These are phyloP conservation scores for Adansonia gregorii DNA, from an alignment of 441 rosid genomes.

Conservation along the genomic window DNA sequence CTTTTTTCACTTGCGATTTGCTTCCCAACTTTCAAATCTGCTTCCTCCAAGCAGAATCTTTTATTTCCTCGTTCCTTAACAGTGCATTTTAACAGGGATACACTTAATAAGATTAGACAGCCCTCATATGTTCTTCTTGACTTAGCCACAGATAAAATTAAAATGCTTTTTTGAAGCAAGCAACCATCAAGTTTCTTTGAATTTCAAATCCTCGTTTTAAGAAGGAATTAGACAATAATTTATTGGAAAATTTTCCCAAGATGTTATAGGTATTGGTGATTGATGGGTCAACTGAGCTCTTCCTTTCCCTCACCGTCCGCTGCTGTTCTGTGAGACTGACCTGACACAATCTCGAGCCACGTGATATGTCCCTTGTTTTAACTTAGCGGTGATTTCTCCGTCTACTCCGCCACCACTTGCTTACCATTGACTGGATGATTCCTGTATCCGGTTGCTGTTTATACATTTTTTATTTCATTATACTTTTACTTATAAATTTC, in stretches of 20 bases:
- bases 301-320: too few relatives aligned
- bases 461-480: too few relatives aligned
- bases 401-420: neutral
- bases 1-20: slow-evolving; percentile 35
- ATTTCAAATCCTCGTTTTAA: neutral
- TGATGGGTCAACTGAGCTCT: slow-evolving; percentile 6
- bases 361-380: neutral
- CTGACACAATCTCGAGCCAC: slow-evolving; percentile 17
- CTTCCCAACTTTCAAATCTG: slow-evolving; percentile 17
- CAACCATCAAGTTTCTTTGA: neutral
- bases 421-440: too few relatives aligned
- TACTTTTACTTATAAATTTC: neutral
- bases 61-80: too few relatives aligned
- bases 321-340: neutral
- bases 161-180: neutral
- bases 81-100: too few relatives aligned
- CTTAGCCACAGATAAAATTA: too few relatives aligned
- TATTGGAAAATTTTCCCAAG: neutral
- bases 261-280: neutral
- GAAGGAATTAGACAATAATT: neutral
- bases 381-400: neutral
- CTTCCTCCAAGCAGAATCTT: neutral
- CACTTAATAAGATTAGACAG: too few relatives aligned
- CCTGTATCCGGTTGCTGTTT: too few relatives aligned
- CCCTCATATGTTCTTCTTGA: too few relatives aligned